Evolutionary conservation across 2,329 filamentous ascomycete species (phyloP).

Genomic region (Pseudocercospora crystallina): DNA sequence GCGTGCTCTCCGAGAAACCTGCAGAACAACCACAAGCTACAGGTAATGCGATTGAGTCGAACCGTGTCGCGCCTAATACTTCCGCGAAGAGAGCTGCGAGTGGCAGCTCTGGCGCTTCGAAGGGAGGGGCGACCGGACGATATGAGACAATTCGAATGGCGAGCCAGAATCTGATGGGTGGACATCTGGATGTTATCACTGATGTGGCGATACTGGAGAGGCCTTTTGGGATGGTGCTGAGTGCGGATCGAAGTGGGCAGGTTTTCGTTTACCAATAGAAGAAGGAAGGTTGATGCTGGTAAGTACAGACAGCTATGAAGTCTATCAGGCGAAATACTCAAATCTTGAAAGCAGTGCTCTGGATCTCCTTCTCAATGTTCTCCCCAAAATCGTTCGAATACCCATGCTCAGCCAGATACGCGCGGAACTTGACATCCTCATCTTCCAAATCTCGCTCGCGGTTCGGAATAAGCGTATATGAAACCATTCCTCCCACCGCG

Average conservation of each 20-base stretch:
- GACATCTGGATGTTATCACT: constrained; percentile 82
- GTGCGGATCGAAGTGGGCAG: constrained; percentile 82
- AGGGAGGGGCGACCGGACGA: constrained; percentile 32
- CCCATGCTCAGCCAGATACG: constrained; percentile 45
- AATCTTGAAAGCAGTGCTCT: constrained; percentile 13
- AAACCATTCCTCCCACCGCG: constrained; percentile 45
- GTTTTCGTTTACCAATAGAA: constrained; percentile 74
- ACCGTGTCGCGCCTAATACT: constrained; percentile 28
- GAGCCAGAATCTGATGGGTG: constrained; percentile 81
- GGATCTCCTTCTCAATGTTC: constrained; percentile 17
- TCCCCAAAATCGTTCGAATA: constrained; percentile 27
- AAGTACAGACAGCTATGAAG: too few species aligned
- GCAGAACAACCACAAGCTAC: constrained; percentile 18
- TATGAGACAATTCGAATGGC: constrained; percentile 85
- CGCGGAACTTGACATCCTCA: constrained; percentile 48
- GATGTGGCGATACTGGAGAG: constrained; percentile 86
- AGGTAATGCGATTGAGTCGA: constrained; percentile 26
- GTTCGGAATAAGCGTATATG: constrained; percentile 50
- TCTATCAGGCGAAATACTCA: not conserved
- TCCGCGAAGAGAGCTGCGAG: constrained; percentile 37
- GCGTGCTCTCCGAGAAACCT: constrained; percentile 39
- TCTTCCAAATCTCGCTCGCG: constrained; percentile 44
- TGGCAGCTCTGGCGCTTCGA: constrained; percentile 6
- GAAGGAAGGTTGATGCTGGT: not conserved
- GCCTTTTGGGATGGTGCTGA: constrained; percentile 91